Percentiles rank a stretch among this genome's conserved stretches.
Conservation (phyloP, 2,329 filamentous ascomycete species). For the Penicillium sp. region DNA sequence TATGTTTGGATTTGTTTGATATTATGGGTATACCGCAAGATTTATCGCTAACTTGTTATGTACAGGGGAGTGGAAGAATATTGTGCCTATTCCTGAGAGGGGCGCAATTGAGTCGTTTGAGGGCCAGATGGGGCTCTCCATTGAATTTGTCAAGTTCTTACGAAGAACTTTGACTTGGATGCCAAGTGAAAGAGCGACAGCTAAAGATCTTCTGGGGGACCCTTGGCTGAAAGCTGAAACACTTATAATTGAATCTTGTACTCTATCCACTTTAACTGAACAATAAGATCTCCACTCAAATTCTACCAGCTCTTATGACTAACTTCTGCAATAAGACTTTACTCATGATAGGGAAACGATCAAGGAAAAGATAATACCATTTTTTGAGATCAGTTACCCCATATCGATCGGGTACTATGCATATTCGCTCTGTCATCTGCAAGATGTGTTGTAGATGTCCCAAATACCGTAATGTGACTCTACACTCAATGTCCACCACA, state of each 20-base stretch:
- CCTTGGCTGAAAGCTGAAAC: slow-evolving; percentile 30
- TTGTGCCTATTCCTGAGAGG: slow-evolving; percentile 28
- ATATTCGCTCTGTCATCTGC: too few relatives aligned
- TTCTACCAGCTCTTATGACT: too few relatives aligned
- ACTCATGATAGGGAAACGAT: too few relatives aligned
- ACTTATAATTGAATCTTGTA: neutral
- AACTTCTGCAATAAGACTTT: too few relatives aligned
- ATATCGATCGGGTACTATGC: too few relatives aligned
- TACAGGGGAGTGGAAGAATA: slow-evolving; percentile 31
- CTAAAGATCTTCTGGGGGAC: slow-evolving; percentile 38
- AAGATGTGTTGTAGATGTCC: too few relatives aligned
- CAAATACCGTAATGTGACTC: too few relatives aligned
- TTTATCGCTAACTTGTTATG: neutral
- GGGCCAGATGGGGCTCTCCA: slow-evolving; percentile 19
- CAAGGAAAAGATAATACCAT: too few relatives aligned
- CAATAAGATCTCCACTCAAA: neutral
- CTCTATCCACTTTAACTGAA: neutral
- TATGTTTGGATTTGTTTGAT: slow-evolving; percentile 16
- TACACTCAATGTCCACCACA: neutral
- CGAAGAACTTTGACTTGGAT: slow-evolving; percentile 38
- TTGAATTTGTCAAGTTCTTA: slow-evolving; percentile 36
- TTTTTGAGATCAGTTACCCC: too few relatives aligned
- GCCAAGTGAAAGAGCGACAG: slow-evolving; percentile 36
- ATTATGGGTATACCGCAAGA: neutral
- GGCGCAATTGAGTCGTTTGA: slow-evolving; percentile 24